Conservation (phyloP, 2,329 filamentous ascomycete species). For the Onygenales sp. region DNA sequence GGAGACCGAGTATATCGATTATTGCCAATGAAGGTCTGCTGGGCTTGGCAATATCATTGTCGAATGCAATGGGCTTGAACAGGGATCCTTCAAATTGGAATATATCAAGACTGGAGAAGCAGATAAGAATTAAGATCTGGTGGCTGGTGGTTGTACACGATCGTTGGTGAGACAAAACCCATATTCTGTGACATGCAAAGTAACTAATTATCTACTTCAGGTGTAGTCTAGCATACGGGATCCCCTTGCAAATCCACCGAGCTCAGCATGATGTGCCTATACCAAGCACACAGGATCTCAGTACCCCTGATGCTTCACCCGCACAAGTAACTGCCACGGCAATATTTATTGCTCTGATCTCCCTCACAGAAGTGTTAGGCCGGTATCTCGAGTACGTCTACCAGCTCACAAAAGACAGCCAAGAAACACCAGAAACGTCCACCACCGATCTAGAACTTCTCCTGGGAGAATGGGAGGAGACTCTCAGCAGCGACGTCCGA, state of each 20-base stretch:
- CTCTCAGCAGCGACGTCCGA: constrained; percentile 29
- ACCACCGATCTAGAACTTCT: constrained; percentile 26
- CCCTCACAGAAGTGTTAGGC: constrained; percentile 36
- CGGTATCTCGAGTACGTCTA: constrained; percentile 26
- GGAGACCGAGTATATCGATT: constrained; percentile 46
- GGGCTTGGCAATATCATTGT: constrained; percentile 43
- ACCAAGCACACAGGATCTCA: constrained; percentile 30
- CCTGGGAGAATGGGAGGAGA: constrained; percentile 38
- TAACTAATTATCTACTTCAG: constrained; percentile 18
- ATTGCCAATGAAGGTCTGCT: constrained; percentile 45
- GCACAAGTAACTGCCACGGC: constrained; percentile 19
- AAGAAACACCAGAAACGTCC: constrained; percentile 14
- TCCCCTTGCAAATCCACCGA: constrained; percentile 39
- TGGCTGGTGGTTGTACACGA: constrained; percentile 48
- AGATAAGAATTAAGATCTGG: constrained; percentile 46
- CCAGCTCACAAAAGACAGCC: constrained; percentile 20
- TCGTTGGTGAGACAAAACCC: constrained; percentile 36
- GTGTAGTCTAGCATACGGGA: constrained; percentile 46
- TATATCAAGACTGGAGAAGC: constrained; percentile 43
- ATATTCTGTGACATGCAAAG: neutral
- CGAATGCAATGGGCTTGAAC: constrained; percentile 47
- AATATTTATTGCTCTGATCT: constrained; percentile 38
- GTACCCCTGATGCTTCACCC: constrained; percentile 7
- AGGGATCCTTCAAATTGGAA: constrained; percentile 45
- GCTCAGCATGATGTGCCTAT: constrained; percentile 41